phyloP scores from a whole-genome alignment of 176 grass and related monocot genomes.

The Ensete glaucum region DNA sequence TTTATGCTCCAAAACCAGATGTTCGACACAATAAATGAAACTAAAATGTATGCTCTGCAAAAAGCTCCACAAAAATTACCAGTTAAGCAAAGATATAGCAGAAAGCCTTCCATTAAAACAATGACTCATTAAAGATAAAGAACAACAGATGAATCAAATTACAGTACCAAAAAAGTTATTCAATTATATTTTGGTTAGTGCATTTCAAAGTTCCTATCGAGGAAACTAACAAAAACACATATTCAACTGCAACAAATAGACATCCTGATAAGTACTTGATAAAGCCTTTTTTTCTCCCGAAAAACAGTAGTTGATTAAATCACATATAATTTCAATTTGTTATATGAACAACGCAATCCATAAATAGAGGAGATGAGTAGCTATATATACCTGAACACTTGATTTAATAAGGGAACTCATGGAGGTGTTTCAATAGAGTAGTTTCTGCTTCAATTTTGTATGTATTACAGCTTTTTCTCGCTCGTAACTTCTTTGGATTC shows the following conservation, averaged over 20 bases:
- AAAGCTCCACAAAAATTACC: conserved; percentile 3
- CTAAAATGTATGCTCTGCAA: conserved; percentile 58
- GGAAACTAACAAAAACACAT: neutral
- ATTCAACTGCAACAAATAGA: neutral
- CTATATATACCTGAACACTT: neutral
- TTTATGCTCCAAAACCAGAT: conserved; percentile 34
- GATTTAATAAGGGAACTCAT: neutral
- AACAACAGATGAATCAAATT: neutral
- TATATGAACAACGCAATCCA: neutral
- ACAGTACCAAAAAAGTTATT: neutral
- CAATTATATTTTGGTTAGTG: neutral
- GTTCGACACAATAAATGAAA: conserved; percentile 82
- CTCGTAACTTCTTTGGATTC: neutral
- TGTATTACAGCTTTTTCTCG: neutral
- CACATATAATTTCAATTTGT: neutral
- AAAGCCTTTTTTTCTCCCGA: neutral
- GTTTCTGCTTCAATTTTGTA: neutral
- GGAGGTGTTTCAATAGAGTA: too few relatives aligned
- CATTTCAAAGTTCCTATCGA: neutral
- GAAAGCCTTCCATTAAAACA: neutral
- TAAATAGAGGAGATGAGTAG: neutral
- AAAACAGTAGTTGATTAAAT: neutral
- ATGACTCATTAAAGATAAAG: neutral
- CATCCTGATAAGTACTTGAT: too few relatives aligned
- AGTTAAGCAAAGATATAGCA: neutral